phyloP scores from a whole-genome alignment of 1,284 basidiomycete species.

The Leccinum fallax region DNA sequence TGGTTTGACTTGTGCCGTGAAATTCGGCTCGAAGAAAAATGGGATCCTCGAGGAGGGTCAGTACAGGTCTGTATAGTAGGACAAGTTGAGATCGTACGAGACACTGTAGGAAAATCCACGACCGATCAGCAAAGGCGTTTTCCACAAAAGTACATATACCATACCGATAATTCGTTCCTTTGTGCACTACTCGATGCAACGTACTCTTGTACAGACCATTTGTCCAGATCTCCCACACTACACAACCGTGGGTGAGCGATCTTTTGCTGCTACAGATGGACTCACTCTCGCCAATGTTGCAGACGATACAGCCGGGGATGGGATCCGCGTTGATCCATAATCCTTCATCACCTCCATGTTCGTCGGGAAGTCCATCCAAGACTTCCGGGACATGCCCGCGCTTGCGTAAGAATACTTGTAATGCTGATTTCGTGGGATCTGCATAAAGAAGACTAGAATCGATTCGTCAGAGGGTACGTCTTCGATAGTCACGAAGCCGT shows the following conservation, averaged over 20 bases:
- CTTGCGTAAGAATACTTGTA: constrained; percentile 76
- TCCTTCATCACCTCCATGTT: constrained; percentile 60
- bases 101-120: constrained; percentile 42
- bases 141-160: not conserved
- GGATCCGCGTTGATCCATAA: constrained; percentile 82
- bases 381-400: constrained; percentile 40
- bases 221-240: constrained; percentile 88
- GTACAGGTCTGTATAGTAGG: not conserved
- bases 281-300: constrained; percentile 84
- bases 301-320: constrained; percentile 74
- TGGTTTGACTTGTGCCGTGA: constrained; percentile 64
- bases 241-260: constrained; percentile 5
- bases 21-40: constrained; percentile 88
- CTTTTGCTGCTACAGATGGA: constrained; percentile 8
- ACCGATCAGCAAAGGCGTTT: not conserved
- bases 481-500: not conserved
- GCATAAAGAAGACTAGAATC: constrained; percentile 69
- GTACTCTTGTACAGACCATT: constrained; percentile 78
- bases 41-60: constrained; percentile 54
- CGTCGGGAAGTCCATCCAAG: constrained; percentile 43
- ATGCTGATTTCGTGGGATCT: constrained; percentile 74
- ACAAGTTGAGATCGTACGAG: constrained; percentile 43
- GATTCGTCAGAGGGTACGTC: constrained; percentile 8
- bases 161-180: constrained; percentile 71
- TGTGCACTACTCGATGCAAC: constrained; percentile 78